These are phyloP conservation scores for Botrytis hyacinthi DNA, from an alignment of 2,329 filamentous ascomycete genomes.

Conservation along the genomic window DNA sequence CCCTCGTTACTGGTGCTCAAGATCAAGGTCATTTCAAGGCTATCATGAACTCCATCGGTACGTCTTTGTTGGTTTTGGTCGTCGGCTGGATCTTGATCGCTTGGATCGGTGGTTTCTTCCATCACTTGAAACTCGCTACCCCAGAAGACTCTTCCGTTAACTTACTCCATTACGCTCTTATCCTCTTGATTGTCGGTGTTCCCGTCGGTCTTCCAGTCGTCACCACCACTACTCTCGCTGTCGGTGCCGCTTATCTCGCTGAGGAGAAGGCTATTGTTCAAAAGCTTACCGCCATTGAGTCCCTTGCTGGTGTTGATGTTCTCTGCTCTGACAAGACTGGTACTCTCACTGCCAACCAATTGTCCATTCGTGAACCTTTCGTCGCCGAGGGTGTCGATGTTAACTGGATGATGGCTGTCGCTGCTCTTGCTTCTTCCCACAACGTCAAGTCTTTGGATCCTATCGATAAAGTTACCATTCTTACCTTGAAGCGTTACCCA, in stretches of 20 bases:
- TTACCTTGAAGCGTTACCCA: slow-evolving; percentile 73
- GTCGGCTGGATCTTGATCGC: slow-evolving; percentile 73
- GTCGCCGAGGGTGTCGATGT: slow-evolving; percentile 74
- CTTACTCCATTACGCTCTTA: slow-evolving; percentile 66
- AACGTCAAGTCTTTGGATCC: slow-evolving; percentile 77
- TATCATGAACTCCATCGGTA: slow-evolving; percentile 80
- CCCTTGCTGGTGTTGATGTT: slow-evolving; percentile 71
- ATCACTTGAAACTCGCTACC: slow-evolving; percentile 61
- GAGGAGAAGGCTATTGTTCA: slow-evolving; percentile 78
- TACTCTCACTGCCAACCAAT: slow-evolving; percentile 72
- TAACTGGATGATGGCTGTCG: slow-evolving; percentile 83
- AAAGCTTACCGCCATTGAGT: slow-evolving; percentile 77
- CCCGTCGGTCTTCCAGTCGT: slow-evolving; percentile 78
- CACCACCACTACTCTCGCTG: slow-evolving; percentile 73
- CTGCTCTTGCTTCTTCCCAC: slow-evolving; percentile 73
- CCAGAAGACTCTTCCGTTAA: slow-evolving; percentile 58
- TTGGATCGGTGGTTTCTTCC: slow-evolving; percentile 80
- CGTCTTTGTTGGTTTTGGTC: slow-evolving; percentile 69
- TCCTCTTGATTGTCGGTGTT: slow-evolving; percentile 74
- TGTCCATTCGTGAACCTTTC: slow-evolving; percentile 74
- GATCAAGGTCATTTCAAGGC: slow-evolving; percentile 79
- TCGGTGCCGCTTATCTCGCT: slow-evolving; percentile 73
- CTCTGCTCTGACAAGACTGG: slow-evolving; percentile 82
- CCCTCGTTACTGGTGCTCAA: slow-evolving; percentile 70
- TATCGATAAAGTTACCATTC: slow-evolving; percentile 76